phyloP scores from a whole-genome alignment of 305 asterid genomes.

The Fraxinus albicans region DNA sequence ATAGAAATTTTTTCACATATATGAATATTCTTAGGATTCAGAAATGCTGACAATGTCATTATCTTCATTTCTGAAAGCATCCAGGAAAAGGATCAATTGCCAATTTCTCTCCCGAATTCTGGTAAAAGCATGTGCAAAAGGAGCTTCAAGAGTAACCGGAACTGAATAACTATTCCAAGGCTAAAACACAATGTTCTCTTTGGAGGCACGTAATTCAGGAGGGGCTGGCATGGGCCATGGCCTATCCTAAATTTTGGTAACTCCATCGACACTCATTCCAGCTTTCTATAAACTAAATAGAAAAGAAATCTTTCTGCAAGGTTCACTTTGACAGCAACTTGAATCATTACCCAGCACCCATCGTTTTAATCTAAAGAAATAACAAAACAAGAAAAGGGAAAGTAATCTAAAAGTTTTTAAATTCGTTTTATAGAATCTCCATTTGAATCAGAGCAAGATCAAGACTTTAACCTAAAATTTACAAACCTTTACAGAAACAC shows the following conservation, averaged over 20 bases:
- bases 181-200: not conserved
- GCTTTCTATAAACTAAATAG: not conserved
- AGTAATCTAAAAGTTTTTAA: not conserved
- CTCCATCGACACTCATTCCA: not conserved
- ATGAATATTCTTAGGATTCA: not conserved
- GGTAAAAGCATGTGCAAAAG: not conserved
- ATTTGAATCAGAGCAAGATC: conserved; percentile 18
- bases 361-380: conserved; percentile 11
- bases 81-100: not conserved
- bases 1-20: not conserved
- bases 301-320: conserved; percentile 9
- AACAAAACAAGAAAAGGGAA: not conserved
- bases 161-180: not conserved
- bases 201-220: not conserved
- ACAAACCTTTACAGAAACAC: not conserved
- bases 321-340: not conserved
- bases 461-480: conserved; percentile 17
- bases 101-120: not conserved
- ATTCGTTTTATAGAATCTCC: not conserved
- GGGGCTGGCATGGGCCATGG: not conserved
- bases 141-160: not conserved
- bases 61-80: not conserved
- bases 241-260: conserved; percentile 7
- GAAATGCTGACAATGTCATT: not conserved
- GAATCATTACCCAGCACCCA: not conserved